Evolutionary conservation across 345 rosid species (phyloP), one percentile per base, ranked within the genome.

Genomic region (Aquilaria sinensis): DNA sequence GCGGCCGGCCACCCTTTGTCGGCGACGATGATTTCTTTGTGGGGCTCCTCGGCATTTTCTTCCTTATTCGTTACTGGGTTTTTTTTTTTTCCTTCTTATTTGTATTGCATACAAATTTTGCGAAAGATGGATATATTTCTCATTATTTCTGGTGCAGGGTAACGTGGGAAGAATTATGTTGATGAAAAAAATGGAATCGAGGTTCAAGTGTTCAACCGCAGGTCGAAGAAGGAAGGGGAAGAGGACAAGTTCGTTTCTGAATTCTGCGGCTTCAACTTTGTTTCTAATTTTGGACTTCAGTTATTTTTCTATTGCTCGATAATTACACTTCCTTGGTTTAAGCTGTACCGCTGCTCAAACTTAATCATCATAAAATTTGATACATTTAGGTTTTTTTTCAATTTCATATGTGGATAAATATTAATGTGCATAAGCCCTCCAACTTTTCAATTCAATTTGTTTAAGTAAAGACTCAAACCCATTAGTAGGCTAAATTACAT

Each of bases 1-100:
- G 86, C 0, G 96, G 86, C 0, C 83, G 88, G 73, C 23, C 23
- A 23, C 23, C 23, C 23, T 68, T 67, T 0, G 97, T 83, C 1
- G 82, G 63, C 61, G 80, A 76, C 29, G 83, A 66, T 12, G 81
- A 56, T 71, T 74, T 82, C 23, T 74, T 77, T 1, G 23, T 23
- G 23, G 23, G 23, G 23, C 23, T 23, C 23, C 23, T 23, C 43
- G 43, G 8, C 43, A 37, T 37, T 37, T 9, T 37, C 43, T 37
- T 37, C 43, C 8, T 37, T 37, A 37, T 37, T 37, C 8, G 8
- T 3, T 2, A 37, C 43, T 9, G 43, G 43, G 5, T 4, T 2
- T 23, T 23, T 23, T 23, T 23, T 23, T 23, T 23, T 0, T 23
- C 23, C 23, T 23, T 23, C 1, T 23, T 23, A 23, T 23, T 37